Evolutionary conservation across 106 monocot species (phyloP).

Genomic region (Allium cepa): DNA sequence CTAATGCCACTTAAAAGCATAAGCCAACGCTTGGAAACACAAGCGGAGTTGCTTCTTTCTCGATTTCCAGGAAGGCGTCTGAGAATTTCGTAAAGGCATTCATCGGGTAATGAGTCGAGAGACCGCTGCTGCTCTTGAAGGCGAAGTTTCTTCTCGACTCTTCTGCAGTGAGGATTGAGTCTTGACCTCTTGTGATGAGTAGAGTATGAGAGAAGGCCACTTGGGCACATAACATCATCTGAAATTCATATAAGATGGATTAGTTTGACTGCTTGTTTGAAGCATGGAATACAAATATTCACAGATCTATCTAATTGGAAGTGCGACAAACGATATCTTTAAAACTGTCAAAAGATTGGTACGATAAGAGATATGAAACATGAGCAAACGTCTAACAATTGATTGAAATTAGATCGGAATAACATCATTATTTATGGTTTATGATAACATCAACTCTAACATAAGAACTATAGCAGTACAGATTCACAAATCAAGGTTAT

Average conservation of each 20-base stretch:
- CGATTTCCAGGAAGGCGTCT: conserved; percentile 29
- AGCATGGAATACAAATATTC: too few species aligned
- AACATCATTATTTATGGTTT: too few species aligned
- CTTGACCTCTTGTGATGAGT: conserved; percentile 10
- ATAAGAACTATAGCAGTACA: too few species aligned
- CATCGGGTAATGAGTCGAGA: conserved; percentile 64
- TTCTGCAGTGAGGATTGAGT: not conserved
- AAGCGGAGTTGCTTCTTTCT: conserved; percentile 46
- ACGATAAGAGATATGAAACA: too few species aligned
- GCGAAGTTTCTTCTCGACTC: not conserved
- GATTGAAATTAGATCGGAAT: too few species aligned
- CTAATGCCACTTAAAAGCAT: conserved; percentile 41
- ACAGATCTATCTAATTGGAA: too few species aligned
- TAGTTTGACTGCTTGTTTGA: too few species aligned
- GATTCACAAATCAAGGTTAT: not conserved
- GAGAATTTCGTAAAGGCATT: conserved; percentile 82
- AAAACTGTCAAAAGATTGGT: too few species aligned
- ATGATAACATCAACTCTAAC: too few species aligned
- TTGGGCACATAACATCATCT: conserved; percentile 9
- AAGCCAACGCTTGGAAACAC: conserved; percentile 81
- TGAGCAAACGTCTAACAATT: too few species aligned
- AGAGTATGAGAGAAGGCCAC: conserved; percentile 5
- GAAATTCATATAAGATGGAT: too few species aligned
- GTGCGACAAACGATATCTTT: too few species aligned
- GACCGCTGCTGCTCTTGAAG: conserved; percentile 8